These are phyloP conservation scores for Balakata baccata DNA, from an alignment of 345 rosid genomes.

Conservation along the genomic window DNA sequence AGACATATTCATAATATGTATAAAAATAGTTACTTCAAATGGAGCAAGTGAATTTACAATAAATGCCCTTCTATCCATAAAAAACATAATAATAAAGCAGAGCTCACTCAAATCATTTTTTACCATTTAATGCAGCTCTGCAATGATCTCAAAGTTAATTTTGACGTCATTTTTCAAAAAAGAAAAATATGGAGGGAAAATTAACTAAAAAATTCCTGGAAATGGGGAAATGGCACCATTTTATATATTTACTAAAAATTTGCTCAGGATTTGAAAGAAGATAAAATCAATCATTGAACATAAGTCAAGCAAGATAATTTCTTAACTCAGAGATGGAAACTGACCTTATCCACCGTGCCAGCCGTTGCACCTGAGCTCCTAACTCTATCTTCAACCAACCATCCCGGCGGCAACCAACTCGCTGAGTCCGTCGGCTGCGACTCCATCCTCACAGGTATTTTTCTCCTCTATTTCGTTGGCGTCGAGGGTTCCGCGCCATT, in stretches of 20 bases:
- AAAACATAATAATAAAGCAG: too few species aligned
- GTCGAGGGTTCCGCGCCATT: constrained; percentile 2
- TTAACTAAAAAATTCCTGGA: not conserved
- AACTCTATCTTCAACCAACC: constrained; percentile 72
- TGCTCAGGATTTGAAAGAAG: too few species aligned
- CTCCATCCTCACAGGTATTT: not conserved
- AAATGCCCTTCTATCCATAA: not conserved
- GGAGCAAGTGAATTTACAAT: not conserved
- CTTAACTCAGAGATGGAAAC: not conserved
- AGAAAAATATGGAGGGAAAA: too few species aligned
- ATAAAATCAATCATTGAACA: not conserved
- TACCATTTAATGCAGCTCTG: not conserved
- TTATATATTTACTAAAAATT: too few species aligned
- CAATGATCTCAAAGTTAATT: not conserved
- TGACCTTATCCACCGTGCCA: constrained; percentile 70
- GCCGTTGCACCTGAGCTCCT: constrained; percentile 72
- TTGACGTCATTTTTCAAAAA: not conserved
- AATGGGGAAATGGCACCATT: not conserved
- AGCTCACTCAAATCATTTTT: not conserved
- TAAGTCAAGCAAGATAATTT: not conserved
- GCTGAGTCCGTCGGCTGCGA: not conserved
- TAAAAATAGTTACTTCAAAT: not conserved
- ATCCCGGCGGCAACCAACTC: constrained; percentile 54
- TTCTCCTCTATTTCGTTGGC: constrained; percentile 10
- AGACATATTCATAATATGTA: not conserved